These are phyloP conservation scores for Trametes hirsuta DNA, from an alignment of 1,284 basidiomycete genomes.

Conservation along the genomic window DNA sequence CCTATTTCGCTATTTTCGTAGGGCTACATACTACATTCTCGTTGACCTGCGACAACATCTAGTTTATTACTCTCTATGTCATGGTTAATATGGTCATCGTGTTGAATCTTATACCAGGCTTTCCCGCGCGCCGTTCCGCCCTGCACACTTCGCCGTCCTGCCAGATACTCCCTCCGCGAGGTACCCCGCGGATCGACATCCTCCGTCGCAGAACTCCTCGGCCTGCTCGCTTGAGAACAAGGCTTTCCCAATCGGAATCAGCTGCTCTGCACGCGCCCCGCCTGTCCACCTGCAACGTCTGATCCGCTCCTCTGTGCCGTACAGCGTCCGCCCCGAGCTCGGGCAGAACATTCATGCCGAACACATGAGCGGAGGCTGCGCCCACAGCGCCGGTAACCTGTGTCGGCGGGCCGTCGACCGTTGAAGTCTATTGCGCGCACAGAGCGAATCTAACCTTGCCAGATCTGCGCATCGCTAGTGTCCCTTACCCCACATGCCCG, in stretches of 20 bases:
- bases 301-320: not conserved
- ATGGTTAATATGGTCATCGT: constrained; percentile 4
- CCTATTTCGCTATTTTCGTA: constrained; percentile 1
- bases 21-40: constrained; percentile 2
- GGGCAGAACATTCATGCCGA: not conserved
- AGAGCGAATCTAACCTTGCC: constrained; percentile 2
- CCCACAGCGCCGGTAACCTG: constrained; percentile 2
- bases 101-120: not conserved
- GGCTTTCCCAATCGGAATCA: too few relatives aligned
- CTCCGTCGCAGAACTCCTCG: not conserved
- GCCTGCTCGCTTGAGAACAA: too few relatives aligned
- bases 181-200: not conserved
- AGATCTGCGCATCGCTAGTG: constrained; percentile 9
- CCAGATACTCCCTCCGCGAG: too few relatives aligned
- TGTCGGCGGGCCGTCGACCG: not conserved
- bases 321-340: not conserved
- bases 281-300: not conserved
- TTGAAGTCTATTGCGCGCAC: constrained; percentile 1
- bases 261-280: not conserved
- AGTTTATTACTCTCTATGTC: constrained; percentile 16
- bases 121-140: not conserved
- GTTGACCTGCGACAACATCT: not conserved
- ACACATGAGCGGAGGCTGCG: not conserved
- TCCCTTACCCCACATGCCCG: constrained; percentile 13
- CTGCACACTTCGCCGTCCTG: constrained; percentile 2